Percentiles rank a stretch among this genome's conserved stretches.
phyloP scores from a whole-genome alignment of 345 rosid genomes.

The Iberis pinnata region DNA sequence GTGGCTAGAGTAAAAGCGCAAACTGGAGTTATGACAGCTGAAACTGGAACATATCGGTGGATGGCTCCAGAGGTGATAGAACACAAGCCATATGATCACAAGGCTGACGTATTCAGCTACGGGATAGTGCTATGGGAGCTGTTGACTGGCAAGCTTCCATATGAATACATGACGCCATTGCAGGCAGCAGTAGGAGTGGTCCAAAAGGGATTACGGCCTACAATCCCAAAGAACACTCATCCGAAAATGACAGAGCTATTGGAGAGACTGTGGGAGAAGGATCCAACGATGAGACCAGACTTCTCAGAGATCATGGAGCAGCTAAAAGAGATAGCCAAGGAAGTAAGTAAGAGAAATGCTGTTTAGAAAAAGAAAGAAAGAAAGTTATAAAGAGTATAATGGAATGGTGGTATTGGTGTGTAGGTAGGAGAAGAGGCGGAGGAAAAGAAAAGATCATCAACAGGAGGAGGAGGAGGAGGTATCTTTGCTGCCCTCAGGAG shows the following conservation, averaged over 20 bases:
- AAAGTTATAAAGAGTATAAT: no score
- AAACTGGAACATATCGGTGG: constrained; percentile 99
- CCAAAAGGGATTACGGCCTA: constrained; percentile 90
- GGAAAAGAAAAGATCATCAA: constrained; percentile 55
- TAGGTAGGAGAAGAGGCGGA: constrained; percentile 71
- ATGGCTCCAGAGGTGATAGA: constrained; percentile 99
- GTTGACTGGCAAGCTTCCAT: constrained; percentile 92
- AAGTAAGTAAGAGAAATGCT: constrained; percentile 37
- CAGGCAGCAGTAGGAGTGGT: constrained; percentile 98
- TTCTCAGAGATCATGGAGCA: constrained; percentile 64
- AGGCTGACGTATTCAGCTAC: constrained; percentile 91
- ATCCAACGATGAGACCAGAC: constrained; percentile 79
- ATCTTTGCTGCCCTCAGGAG: constrained; percentile 78
- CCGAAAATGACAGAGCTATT: constrained; percentile 62
- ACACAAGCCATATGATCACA: constrained; percentile 96
- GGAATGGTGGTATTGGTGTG: neutral
- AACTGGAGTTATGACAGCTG: constrained; percentile 98
- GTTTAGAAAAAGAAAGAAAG: neutral
- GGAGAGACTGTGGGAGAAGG: constrained; percentile 82
- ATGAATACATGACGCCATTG: constrained; percentile 85
- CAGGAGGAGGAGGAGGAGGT: constrained; percentile 39
- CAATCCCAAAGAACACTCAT: constrained; percentile 55
- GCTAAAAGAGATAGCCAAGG: constrained; percentile 64
- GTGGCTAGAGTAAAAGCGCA: constrained; percentile 83
- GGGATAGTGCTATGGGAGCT: constrained; percentile 90